phyloP scores from a whole-genome alignment of 805 yeast genomes.

The Cyberlindnera petersonii region DNA sequence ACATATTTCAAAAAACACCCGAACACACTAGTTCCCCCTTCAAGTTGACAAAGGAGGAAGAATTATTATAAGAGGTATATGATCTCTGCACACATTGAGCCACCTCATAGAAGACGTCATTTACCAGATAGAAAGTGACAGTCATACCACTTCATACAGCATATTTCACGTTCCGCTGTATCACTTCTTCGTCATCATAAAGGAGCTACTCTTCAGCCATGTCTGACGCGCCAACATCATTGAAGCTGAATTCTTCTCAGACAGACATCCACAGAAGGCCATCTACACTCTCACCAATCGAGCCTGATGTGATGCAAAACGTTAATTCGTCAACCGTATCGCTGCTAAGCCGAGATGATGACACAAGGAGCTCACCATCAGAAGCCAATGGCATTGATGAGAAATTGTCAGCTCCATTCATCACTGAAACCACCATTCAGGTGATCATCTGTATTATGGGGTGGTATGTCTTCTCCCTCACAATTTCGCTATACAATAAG shows the following conservation, averaged over 20 bases:
- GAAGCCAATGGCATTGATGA: not conserved
- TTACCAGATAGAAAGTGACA: too few species aligned
- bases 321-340: not conserved
- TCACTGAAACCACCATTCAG: conserved; percentile 16
- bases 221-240: conserved; percentile 1
- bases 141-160: too few species aligned
- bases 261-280: conserved; percentile 19
- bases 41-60: too few species aligned
- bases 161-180: too few species aligned
- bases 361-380: not conserved
- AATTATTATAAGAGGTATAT: too few species aligned
- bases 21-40: too few species aligned
- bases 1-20: too few species aligned
- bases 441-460: conserved; percentile 34
- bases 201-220: too few species aligned
- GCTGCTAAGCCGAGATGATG: not conserved
- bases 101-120: too few species aligned
- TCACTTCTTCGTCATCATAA: too few species aligned
- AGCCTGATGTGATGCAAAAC: not conserved
- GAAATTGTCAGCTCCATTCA: conserved; percentile 5
- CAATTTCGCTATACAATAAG: conserved; percentile 80
- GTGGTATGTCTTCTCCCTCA: conserved; percentile 69
- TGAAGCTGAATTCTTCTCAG: conserved; percentile 23
- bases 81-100: too few species aligned
- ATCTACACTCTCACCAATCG: conserved; percentile 9